These are phyloP conservation scores for Nannochloropsis oceanica DNA, from an alignment of 108 stramenopile genomes.

Conservation along the genomic window DNA sequence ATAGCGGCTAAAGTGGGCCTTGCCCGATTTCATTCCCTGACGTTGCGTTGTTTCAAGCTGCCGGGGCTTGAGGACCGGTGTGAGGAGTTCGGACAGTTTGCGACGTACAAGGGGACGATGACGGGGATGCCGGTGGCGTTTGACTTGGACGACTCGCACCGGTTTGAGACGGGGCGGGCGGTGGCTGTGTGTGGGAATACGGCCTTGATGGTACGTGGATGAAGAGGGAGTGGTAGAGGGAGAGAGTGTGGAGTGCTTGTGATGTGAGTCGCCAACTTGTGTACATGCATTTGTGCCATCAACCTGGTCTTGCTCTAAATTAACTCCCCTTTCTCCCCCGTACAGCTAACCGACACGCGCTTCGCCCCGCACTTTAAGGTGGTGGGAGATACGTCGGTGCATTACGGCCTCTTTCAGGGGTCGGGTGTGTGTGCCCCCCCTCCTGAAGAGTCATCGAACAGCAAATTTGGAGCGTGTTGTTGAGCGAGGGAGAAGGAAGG, in stretches of 20 bases:
- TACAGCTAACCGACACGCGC: not conserved
- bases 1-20: constrained; percentile 55
- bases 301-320: not conserved
- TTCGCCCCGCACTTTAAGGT: not conserved
- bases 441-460: not conserved
- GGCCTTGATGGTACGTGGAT: constrained; percentile 57
- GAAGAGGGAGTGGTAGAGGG: too few relatives aligned
- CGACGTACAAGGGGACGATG: constrained; percentile 89
- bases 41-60: constrained; percentile 82
- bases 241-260: too few relatives aligned
- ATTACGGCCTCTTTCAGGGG: not conserved
- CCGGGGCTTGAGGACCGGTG: constrained; percentile 48
- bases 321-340: not conserved
- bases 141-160: constrained; percentile 77
- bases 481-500: not conserved
- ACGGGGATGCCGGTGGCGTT: constrained; percentile 35
- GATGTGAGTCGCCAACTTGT: too few relatives aligned
- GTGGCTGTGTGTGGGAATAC: constrained; percentile 92
- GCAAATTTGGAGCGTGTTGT: not conserved
- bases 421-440: not conserved
- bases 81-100: constrained; percentile 91
- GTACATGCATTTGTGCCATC: too few relatives aligned
- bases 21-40: constrained; percentile 77
- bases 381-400: not conserved
- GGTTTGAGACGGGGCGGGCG: constrained; percentile 68